Conservation (phyloP, 495 filamentous ascomycete genomes). For the Aspergillus asperescens region DNA sequence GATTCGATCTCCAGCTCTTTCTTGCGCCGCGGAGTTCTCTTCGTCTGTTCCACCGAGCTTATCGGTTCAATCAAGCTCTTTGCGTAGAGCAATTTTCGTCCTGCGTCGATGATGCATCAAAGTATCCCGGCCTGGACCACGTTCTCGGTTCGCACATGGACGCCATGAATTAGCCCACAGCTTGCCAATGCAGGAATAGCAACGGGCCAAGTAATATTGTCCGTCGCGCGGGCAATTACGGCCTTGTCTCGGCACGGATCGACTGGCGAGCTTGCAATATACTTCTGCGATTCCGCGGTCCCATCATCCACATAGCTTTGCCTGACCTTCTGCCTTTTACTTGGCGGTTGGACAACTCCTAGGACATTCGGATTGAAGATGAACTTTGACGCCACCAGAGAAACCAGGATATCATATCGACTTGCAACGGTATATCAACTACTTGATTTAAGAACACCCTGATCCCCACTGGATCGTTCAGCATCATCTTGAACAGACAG, state of each 20-base stretch:
- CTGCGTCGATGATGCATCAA: not conserved
- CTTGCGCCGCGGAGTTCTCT: slow-evolving; percentile 8
- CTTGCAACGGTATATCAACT: not conserved
- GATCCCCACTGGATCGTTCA: not conserved
- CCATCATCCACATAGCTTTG: not conserved
- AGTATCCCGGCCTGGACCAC: not conserved
- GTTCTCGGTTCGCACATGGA: not conserved
- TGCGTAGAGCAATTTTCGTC: not conserved
- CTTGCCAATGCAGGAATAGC: not conserved
- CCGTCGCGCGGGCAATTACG: not conserved
- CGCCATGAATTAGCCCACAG: not conserved
- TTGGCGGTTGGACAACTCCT: slow-evolving; percentile 12
- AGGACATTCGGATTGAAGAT: slow-evolving; percentile 1
- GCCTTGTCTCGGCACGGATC: not conserved
- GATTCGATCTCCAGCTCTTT: not conserved
- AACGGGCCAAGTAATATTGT: not conserved
- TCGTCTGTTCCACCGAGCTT: not conserved
- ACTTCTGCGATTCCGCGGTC: not conserved
- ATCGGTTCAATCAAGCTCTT: slow-evolving; percentile 12
- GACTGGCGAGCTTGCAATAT: slow-evolving; percentile 6
- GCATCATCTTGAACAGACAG: not conserved
- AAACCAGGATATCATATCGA: not conserved
- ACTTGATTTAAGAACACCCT: not conserved
- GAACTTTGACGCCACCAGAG: not conserved
- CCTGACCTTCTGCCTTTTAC: not conserved